phyloP scores from a whole-genome alignment of 2,329 filamentous ascomycete species.

The Penicillium sumatraense region DNA sequence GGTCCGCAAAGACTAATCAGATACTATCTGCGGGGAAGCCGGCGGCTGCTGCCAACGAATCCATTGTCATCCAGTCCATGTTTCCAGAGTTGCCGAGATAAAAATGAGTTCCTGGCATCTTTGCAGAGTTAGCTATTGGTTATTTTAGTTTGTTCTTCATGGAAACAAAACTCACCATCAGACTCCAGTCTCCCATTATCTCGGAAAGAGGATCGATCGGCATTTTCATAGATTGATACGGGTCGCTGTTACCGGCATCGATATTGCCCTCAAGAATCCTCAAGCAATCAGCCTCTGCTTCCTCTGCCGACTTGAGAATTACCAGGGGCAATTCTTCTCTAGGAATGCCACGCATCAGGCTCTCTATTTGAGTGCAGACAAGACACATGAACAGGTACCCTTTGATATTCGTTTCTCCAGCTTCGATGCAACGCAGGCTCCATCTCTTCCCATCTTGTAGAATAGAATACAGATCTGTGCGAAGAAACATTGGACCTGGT shows the following conservation, averaged over 20 bases:
- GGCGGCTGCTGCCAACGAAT: not conserved
- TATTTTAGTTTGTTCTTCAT: not conserved
- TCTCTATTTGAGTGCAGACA: constrained; percentile 50
- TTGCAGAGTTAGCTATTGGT: not conserved
- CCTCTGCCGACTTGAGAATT: constrained; percentile 46
- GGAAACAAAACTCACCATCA: constrained; percentile 39
- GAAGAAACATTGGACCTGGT: constrained; percentile 30
- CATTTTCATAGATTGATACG: no score
- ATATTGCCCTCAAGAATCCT: constrained; percentile 30
- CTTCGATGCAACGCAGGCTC: constrained; percentile 46
- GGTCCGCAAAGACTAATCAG: not conserved
- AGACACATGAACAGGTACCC: constrained; percentile 52
- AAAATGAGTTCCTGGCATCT: constrained; percentile 21
- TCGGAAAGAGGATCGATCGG: constrained; percentile 30
- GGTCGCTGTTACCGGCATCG: not conserved
- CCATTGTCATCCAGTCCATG: constrained; percentile 23
- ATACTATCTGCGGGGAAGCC: not conserved
- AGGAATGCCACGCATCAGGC: constrained; percentile 41
- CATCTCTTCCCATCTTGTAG: constrained; percentile 50
- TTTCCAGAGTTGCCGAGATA: constrained; percentile 26
- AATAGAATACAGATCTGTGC: constrained; percentile 31
- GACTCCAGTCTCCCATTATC: constrained; percentile 48
- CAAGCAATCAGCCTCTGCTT: constrained; percentile 31
- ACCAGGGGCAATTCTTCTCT: constrained; percentile 39
- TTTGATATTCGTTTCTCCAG: constrained; percentile 62